Conservation (phyloP, 306 rosid species). For the Cucurbita ficifolia region DNA sequence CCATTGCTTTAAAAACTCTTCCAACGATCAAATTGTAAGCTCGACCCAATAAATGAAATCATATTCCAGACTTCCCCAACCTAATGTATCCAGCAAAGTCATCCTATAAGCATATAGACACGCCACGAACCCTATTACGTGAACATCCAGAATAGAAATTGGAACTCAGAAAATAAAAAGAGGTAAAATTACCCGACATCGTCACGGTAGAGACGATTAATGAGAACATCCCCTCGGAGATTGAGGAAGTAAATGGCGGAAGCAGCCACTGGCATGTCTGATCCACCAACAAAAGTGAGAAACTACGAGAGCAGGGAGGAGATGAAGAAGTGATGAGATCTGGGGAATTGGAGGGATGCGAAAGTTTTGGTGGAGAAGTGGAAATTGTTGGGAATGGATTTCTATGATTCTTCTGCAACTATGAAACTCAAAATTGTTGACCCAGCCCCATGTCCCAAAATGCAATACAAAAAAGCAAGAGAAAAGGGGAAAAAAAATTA, state of each 20-base stretch:
- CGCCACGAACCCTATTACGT: neutral
- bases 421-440: too few relatives aligned
- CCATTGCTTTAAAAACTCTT: neutral
- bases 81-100: neutral
- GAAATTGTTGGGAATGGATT: too few relatives aligned
- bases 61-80: neutral
- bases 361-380: too few relatives aligned
- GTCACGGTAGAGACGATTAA: constrained; percentile 92
- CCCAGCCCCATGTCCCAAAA: too few relatives aligned
- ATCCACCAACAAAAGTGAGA: constrained; percentile 10
- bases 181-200: constrained; percentile 56
- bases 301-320: too few relatives aligned
- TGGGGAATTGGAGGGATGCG: too few relatives aligned
- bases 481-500: too few relatives aligned
- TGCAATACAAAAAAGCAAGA: too few relatives aligned
- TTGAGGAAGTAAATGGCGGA: constrained; percentile 78
- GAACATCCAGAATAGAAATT: neutral
- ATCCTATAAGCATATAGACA: neutral
- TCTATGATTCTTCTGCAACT: too few relatives aligned
- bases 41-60: neutral
- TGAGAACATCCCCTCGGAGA: constrained; percentile 94
- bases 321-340: too few relatives aligned
- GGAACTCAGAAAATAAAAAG: neutral
- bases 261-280: constrained; percentile 92
- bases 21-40: neutral